Base-by-base conservation (phyloP, 345 rosid species). In the Eucalyptus camaldulensis region DNA sequence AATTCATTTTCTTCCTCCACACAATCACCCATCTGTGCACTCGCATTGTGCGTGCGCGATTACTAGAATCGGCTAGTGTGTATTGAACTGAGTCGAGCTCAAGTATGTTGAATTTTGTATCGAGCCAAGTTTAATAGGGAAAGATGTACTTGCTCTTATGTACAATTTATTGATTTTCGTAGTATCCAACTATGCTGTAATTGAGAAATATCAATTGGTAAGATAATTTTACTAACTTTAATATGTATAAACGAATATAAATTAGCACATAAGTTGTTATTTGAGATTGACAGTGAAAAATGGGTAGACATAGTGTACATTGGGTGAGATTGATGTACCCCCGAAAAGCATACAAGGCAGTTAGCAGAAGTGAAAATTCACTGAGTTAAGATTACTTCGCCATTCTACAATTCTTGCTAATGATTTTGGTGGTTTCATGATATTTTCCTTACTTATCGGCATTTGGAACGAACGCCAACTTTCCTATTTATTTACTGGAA, bases 21-120 rank as follows among this genome's bases (percentile, higher is more conserved):
- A 6, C 37, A n/a, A 13, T 31, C 80, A 31, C 80, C 22, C 43
- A 17, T 31, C 80, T 1, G 17, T 33, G 80, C 43, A 69, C 80
- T 1, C 11, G 7, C 24, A 16, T 8, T 33, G 80, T 0, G 2
- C 13, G 43, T 16, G 43, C 24, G 37, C 22, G 0, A 16, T 67
- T 31, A 67, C 80, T 8, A 16, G 43, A 0, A 67, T 8, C 0
- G 21, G 43, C 43, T 69, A 69, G 12, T 8, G 80, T 69, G 43
- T 69, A 1, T 69, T 7, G 80, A 67, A 0, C 40, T 0, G 4
- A 17, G 43, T 69, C 44, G 24, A 17, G 25, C 44, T 33, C 6
- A 1, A 33, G 0, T 31, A 17, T 31, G 43, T 69, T 16, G 12
- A 31, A 40, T 69, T 69, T 69, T 17, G 24, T 33, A 31, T 16